A percentile compares a stretch with the other conserved stretches of the same genome.
Conservation (phyloP, 805 yeast species). For the Yarrowia sp. region DNA sequence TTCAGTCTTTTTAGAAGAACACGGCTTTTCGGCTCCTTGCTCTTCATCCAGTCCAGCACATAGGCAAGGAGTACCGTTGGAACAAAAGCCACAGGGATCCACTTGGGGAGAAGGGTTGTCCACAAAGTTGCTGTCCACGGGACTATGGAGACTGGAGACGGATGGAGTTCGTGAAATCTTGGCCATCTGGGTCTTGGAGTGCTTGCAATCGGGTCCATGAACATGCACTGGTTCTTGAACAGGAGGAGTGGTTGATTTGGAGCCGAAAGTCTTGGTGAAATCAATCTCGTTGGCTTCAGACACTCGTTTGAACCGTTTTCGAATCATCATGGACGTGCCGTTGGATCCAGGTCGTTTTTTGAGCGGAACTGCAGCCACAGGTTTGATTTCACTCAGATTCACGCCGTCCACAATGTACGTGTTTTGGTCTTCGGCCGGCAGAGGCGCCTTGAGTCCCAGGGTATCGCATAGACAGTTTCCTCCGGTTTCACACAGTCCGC, state of each 20-base stretch:
- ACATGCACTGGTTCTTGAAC: not conserved
- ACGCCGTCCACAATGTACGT: not conserved
- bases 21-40: not conserved
- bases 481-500: conserved; percentile 38
- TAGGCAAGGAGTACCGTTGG: conserved; percentile 83
- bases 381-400: conserved; percentile 47
- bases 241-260: conserved; percentile 3
- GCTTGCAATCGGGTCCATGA: conserved; percentile 19
- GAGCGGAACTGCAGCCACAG: conserved; percentile 66
- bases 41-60: conserved; percentile 51
- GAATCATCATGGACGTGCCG: not conserved
- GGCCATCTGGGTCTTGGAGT: not conserved
- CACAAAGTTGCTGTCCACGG: conserved; percentile 10
- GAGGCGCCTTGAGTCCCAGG: conserved; percentile 36
- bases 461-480: conserved; percentile 38
- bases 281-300: conserved; percentile 25
- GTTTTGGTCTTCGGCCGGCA: conserved; percentile 21
- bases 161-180: conserved; percentile 6
- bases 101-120: conserved; percentile 29
- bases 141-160: not conserved
- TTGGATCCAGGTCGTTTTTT: conserved; percentile 31
- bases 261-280: conserved; percentile 19
- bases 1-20: not conserved
- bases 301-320: conserved; percentile 28
- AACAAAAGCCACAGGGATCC: conserved; percentile 86